phyloP scores from a whole-genome alignment of 2,329 filamentous ascomycete species.

The Aspergillus calidoustus region DNA sequence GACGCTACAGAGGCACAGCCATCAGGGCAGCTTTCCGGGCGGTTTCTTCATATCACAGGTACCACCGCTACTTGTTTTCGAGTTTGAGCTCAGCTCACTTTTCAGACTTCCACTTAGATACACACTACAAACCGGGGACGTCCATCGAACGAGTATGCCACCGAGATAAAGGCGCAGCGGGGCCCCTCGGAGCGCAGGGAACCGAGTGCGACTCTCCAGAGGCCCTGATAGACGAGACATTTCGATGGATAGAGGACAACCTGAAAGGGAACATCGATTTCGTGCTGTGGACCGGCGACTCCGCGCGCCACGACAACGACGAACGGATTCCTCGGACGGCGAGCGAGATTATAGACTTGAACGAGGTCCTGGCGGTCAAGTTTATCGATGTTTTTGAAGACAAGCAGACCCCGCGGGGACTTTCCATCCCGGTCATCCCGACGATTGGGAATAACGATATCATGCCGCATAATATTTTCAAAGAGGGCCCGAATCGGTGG shows the following conservation, averaged over 20 bases:
- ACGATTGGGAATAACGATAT: constrained; percentile 98
- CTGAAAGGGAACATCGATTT: constrained; percentile 83
- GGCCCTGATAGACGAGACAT: constrained; percentile 81
- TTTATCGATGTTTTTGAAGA: constrained; percentile 74
- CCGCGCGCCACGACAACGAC: constrained; percentile 86
- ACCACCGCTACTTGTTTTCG: not conserved
- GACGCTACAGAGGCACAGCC: constrained; percentile 13
- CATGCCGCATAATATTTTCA: constrained; percentile 92
- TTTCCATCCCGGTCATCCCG: constrained; percentile 80
- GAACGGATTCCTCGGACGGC: constrained; percentile 75
- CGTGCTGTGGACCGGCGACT: constrained; percentile 91
- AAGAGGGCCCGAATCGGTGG: constrained; percentile 83
- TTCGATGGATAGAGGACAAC: constrained; percentile 82
- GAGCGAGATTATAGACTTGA: constrained; percentile 76
- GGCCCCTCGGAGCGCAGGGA: constrained; percentile 81
- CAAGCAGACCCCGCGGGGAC: constrained; percentile 58
- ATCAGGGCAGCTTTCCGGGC: constrained; percentile 32
- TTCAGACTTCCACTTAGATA: constrained; percentile 88
- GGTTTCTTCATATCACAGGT: constrained; percentile 46
- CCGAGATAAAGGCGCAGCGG: constrained; percentile 74
- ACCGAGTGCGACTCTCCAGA: constrained; percentile 87
- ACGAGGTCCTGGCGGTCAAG: constrained; percentile 74
- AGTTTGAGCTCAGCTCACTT: not conserved
- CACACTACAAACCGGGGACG: constrained; percentile 79
- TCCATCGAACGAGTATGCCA: constrained; percentile 78